Base-by-base conservation (phyloP, 805 yeast species). In the Kuraishia piskuri region DNA sequence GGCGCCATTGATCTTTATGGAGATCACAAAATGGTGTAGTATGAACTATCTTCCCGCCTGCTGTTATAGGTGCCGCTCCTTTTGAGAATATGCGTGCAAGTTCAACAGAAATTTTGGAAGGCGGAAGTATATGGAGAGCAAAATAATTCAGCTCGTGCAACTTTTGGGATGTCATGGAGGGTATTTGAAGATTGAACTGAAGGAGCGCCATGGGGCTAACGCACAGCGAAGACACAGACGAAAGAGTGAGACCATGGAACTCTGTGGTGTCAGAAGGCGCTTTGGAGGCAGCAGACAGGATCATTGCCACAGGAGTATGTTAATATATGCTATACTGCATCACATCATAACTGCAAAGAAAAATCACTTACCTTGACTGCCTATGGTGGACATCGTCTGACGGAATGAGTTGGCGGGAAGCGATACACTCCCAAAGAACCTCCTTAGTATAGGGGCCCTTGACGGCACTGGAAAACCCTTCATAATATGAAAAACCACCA, bases 151-250 rank as follows among this genome's bases (percentile, higher is more conserved):
- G 65, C n/a, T 73, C 69, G 61, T 87, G 89, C 24, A 92, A 69
- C 10, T 80, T 71, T 6, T 73, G 70, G 0, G 96, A 84, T 0
- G 98, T 91, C 31, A 84, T 76, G 4, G 96, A 88, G 0, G 98
- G 98, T 14, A 83, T 71, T 66, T 88, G 96, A 44, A 92, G 71
- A 65, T 92, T 92, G 72, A 92, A 91, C 61, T 89, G 94, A 1
- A 92, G 62, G 52, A 91, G 68, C 1, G 96, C 95, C 14, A 74
- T 74, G 0, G 97, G 97, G 50, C 77, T 73, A 25, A 90, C 78
- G 0, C 96, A 83, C 14, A 92, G 70, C 1, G 97, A 90, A 12
- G 89, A 80, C 48, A 90, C 88, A 1, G 96, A 89, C 2, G 96
- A 87, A 1, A 92, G 72, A 0, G 97, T 90, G 74, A 88, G 81